A percentile compares a stretch with the other conserved stretches of the same genome.
These are phyloP conservation scores for Prinsepia uniflora DNA, from an alignment of 306 rosid genomes.

Conservation along the genomic window DNA sequence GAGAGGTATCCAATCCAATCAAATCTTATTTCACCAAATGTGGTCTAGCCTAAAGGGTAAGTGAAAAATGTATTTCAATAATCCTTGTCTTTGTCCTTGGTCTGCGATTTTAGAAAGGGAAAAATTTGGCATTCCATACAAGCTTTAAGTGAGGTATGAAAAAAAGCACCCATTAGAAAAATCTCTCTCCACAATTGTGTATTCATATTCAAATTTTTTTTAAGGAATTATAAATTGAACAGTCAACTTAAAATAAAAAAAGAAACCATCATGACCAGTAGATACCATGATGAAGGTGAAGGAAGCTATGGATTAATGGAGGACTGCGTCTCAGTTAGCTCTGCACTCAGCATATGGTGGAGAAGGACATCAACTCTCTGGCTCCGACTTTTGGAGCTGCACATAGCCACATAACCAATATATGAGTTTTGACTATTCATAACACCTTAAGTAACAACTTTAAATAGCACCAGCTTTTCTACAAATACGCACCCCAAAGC, in stretches of 20 bases:
- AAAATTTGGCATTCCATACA: not conserved
- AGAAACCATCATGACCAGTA: not conserved
- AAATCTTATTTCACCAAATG: too few relatives aligned
- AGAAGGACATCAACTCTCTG: constrained; percentile 87
- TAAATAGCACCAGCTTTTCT: constrained; percentile 10
- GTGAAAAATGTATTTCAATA: not conserved
- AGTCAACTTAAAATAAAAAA: not conserved
- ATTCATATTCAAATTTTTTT: not conserved
- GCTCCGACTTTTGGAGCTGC: constrained; percentile 78
- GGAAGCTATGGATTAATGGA: constrained; percentile 32
- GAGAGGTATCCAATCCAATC: too few relatives aligned
- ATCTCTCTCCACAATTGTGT: not conserved
- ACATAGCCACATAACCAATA: constrained; percentile 34
- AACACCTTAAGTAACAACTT: constrained; percentile 8
- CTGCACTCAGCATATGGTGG: constrained; percentile 95
- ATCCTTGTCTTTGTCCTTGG: not conserved
- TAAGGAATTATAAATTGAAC: not conserved
- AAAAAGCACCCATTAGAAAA: not conserved
- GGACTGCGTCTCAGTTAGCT: constrained; percentile 47
- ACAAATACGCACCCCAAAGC: constrained; percentile 55
- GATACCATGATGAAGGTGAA: constrained; percentile 6
- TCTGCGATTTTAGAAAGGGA: not conserved
- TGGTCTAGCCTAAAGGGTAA: too few relatives aligned
- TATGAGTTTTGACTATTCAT: constrained; percentile 14
- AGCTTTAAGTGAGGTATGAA: not conserved